These are phyloP conservation scores for Debaryomyces castellii DNA, from an alignment of 805 yeast genomes.

Conservation along the genomic window DNA sequence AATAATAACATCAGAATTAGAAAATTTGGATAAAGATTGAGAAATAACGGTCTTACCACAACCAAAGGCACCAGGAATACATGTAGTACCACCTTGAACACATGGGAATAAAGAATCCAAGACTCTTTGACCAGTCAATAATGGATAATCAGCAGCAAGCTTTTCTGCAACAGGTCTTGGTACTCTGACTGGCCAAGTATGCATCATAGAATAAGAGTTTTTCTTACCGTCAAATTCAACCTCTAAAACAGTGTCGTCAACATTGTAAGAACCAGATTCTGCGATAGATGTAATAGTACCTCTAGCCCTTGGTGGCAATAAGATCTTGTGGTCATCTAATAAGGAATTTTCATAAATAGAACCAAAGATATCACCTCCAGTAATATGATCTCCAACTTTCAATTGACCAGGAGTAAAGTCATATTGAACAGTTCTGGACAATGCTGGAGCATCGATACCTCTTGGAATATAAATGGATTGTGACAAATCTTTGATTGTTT, in stretches of 20 bases:
- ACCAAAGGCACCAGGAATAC: constrained; percentile 99
- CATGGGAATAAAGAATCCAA: constrained; percentile 96
- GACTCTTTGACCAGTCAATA: constrained; percentile 98
- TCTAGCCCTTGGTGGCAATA: constrained; percentile 97
- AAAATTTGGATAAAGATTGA: constrained; percentile 93
- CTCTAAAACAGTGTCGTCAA: constrained; percentile 87
- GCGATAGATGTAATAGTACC: constrained; percentile 94
- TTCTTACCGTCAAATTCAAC: constrained; percentile 91
- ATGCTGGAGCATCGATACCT: constrained; percentile 97
- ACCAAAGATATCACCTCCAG: constrained; percentile 98
- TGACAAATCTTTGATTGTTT: constrained; percentile 82
- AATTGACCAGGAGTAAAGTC: constrained; percentile 79
- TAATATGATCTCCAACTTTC: constrained; percentile 93
- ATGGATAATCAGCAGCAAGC: constrained; percentile 88
- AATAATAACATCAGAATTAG: constrained; percentile 95
- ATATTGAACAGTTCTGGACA: constrained; percentile 76
- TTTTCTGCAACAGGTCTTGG: constrained; percentile 98
- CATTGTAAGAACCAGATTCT: constrained; percentile 84
- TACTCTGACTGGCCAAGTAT: constrained; percentile 99
- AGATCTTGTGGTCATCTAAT: constrained; percentile 86
- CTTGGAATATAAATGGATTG: constrained; percentile 97
- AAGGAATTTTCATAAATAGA: constrained; percentile 91
- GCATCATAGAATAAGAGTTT: constrained; percentile 86
- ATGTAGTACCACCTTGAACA: constrained; percentile 99
- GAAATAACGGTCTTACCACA: constrained; percentile 99